Percentiles rank a stretch among this genome's conserved stretches.
These are phyloP conservation scores for Sphenostylis stenocarpa DNA, from an alignment of 306 rosid genomes.

Conservation along the genomic window DNA sequence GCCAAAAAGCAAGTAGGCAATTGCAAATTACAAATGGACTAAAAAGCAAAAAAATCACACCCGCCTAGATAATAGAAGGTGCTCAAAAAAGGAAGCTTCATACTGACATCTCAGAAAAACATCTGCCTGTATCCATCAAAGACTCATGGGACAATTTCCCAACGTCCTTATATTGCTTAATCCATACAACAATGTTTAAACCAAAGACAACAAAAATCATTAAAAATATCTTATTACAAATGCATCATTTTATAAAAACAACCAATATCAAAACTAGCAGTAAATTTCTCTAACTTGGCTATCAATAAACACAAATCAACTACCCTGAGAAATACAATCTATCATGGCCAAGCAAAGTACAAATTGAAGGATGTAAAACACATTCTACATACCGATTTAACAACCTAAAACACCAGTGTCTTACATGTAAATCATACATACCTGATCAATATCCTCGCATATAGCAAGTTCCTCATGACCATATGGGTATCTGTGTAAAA, in stretches of 20 bases:
- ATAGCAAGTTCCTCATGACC: constrained; percentile 97
- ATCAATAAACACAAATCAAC: constrained; percentile 14
- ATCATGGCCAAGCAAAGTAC: constrained; percentile 3
- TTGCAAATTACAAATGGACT: constrained; percentile 14
- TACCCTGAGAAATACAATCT: neutral
- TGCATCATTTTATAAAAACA: neutral
- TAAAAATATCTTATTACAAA: neutral
- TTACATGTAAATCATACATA: constrained; percentile 52
- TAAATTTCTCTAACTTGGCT: neutral
- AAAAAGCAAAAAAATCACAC: neutral
- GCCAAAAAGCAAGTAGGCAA: neutral
- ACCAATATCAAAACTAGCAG: neutral
- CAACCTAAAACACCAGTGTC: constrained; percentile 7
- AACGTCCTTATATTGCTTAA: neutral
- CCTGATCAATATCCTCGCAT: constrained; percentile 98
- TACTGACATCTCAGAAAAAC: neutral
- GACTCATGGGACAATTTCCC: neutral
- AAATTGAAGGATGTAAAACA: constrained; percentile 11
- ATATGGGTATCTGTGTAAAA: constrained; percentile 73
- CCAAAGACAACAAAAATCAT: neutral
- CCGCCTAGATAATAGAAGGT: neutral
- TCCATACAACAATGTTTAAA: neutral
- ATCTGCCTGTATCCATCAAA: neutral
- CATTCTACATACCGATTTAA: neutral
- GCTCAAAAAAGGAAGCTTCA: neutral